phyloP scores from a whole-genome alignment of 2,329 filamentous ascomycete species.

The Hirsutella rhossiliensis region DNA sequence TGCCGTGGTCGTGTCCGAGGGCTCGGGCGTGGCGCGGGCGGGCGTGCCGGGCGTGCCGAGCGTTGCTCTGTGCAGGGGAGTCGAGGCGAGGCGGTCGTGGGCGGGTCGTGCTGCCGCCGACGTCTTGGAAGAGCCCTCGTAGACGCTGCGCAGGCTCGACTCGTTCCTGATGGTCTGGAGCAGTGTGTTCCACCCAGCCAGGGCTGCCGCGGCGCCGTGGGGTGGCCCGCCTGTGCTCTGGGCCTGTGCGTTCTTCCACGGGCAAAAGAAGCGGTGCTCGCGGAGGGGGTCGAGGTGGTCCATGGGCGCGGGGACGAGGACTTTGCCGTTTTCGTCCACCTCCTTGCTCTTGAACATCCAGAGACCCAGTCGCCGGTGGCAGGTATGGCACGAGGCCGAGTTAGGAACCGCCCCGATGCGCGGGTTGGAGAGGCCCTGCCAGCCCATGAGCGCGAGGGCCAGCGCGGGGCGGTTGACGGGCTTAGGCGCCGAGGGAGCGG shows the following conservation, averaged over 20 bases:
- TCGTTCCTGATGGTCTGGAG: constrained; percentile 46
- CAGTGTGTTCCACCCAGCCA: constrained; percentile 44
- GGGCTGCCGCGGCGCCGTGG: constrained; percentile 20
- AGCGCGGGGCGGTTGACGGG: constrained; percentile 50
- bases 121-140: constrained; percentile 18
- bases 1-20: constrained; percentile 2
- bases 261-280: constrained; percentile 75
- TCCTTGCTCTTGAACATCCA: constrained; percentile 86
- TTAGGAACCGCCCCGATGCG: constrained; percentile 52
- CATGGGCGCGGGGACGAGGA: constrained; percentile 49
- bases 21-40: constrained; percentile 5
- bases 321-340: constrained; percentile 38
- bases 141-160: constrained; percentile 33
- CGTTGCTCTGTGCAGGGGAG: neutral
- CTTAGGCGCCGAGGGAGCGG: constrained; percentile 11
- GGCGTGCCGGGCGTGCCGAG: constrained; percentile 5
- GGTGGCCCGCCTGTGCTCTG: constrained; percentile 35
- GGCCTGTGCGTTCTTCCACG: constrained; percentile 56
- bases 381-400: constrained; percentile 70
- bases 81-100: neutral
- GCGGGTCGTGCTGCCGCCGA: constrained; percentile 2
- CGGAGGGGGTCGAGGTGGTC: constrained; percentile 54
- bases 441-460: constrained; percentile 59
- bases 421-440: constrained; percentile 52
- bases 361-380: constrained; percentile 75